Conservation (phyloP, 169 alveolate genomes). For the Plasmodium knowlesi region DNA sequence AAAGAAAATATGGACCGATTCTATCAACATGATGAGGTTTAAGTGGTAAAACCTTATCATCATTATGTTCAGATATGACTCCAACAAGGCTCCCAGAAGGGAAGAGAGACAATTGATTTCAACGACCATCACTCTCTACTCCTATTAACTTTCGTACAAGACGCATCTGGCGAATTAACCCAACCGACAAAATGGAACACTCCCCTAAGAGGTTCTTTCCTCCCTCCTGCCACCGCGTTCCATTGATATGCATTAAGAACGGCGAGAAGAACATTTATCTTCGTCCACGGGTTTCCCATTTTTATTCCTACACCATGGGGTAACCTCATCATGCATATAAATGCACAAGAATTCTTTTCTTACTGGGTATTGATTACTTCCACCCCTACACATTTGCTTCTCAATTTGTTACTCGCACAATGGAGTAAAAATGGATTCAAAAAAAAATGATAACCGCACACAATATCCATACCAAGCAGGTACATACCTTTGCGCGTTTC, state of each 20-base stretch:
- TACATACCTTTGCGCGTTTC: background rate
- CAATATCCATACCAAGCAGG: background rate
- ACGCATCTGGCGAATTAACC: background rate
- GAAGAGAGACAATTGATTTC: background rate
- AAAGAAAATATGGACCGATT: background rate
- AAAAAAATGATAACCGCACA: background rate
- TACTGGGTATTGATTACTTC: background rate
- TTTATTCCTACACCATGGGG: background rate
- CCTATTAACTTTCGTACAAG: background rate
- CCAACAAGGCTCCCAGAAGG: background rate
- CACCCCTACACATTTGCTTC: background rate
- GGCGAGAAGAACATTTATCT: background rate
- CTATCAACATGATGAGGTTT: background rate
- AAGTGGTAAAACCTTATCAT: background rate
- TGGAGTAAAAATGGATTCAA: background rate
- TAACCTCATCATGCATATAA: background rate
- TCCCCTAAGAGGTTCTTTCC: background rate
- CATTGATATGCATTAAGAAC: background rate
- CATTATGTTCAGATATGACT: background rate
- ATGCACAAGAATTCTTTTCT: background rate
- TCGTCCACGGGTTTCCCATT: background rate
- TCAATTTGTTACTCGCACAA: background rate
- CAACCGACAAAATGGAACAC: background rate
- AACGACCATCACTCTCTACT: background rate
- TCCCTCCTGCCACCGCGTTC: background rate